Evolutionary conservation across 441 rosid species (phyloP), one percentile per base, ranked within the genome.

Genomic region (Gossypium schwendimanii): DNA sequence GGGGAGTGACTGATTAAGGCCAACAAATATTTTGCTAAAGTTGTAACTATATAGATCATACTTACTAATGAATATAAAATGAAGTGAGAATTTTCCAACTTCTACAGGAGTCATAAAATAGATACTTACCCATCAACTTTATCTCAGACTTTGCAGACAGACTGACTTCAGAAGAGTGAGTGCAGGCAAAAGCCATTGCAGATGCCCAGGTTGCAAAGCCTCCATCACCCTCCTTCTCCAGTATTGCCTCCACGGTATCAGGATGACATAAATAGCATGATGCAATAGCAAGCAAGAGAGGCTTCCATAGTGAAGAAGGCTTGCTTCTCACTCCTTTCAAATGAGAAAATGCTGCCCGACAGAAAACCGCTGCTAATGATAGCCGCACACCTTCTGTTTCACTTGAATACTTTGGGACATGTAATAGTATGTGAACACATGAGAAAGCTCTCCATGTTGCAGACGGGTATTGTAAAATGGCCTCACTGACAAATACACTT

Each of bases 371-470:
- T 17, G 77, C 86, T 69, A 90, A 77, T 20, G 92, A 81, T 78
- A 80, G 86, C 78, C 81, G 79, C 54, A 85, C 87, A 72, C 78
- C 80, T 79, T 86, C 90, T 31, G 79, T 74, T 83, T 85, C 95
- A 82, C 66, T 72, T 20, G 90, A 76, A 83, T 87, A 86, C 75
- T 59, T 78, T 20, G 93, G 94, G 63, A 85, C 84, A 85, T 88
- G 89, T 79, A 92, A 85, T 31, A 92, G 78, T 31, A 83, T 54
- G 80, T 90, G 96, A 69, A 87, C 87, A 52, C 93, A 88, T 61
- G 87, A 85, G 80, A 92, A 86, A 71, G 96, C 96, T 82, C 96
- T 89, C 85, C 87, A 79, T 63, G 87, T 83, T 63, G 93, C 98
- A 67, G 94, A 90, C 50, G 92, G 90, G 76, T 92, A 91, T 73